Base-by-base conservation (phyloP, 1,284 basidiomycete species). In the Ustanciosporium gigantosporum region DNA sequence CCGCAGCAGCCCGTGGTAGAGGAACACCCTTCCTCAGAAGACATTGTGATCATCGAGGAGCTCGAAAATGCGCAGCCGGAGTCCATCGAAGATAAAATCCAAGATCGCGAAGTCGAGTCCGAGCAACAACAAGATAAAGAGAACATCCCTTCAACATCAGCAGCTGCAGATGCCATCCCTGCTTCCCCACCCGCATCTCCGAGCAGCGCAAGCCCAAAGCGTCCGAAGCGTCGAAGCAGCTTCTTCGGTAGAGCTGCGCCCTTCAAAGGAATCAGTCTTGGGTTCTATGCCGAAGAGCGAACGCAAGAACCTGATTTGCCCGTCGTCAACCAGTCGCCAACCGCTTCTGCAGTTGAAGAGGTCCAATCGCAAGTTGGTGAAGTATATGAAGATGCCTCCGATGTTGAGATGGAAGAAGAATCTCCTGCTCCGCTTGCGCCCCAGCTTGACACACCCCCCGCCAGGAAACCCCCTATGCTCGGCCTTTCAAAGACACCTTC, bases 201-300 rank as follows among this genome's bases (percentile, higher is more conserved):
- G 21, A 8, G 6, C 21, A 58, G 43, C 20, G 56, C 37, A 23
- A 61, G 52, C 29, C 62, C 62, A 13, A 66, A 62, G 36, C 52
- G 59, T 3, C 43, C 47, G 11, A 66, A 65, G 42, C 56, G 65
- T 22, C 55, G 65, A 25, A 65, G 56, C 50, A 65, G 65, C 47
- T 68, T 68, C 56, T 61, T 65, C 27, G 65, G 65, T 15, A 42
- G 65, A 5, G 60, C 65, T 13, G 56, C 60, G 3, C 55, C 61
- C n/a, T 58, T 67, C 41, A 25, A 31, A 17, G 59, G 47, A 3
- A 57, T 59, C 16, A 65, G 48, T 17, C 51, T 68, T 15, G 65
- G 60, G 8, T 68, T 68, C 38, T 68, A 68, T 29, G 55, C 57
- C 8, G 60, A 68, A 40, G 65, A 68, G 39, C 58, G 65, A 17